Conservation (phyloP, 2,329 filamentous ascomycete genomes). For the Lachnellula hyalina region DNA sequence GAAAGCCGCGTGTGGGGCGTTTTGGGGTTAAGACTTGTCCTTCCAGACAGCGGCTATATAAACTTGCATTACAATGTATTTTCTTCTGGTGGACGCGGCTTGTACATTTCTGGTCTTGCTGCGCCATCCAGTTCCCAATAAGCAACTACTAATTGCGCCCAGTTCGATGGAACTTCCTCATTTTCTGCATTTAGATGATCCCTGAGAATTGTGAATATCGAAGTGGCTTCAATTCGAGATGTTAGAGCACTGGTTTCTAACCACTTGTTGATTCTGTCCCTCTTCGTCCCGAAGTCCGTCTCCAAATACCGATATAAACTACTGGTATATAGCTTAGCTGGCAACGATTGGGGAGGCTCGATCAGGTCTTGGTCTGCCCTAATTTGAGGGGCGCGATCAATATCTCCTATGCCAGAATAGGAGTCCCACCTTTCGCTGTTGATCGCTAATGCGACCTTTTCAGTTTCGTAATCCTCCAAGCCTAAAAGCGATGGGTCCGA, state of each 20-base stretch:
- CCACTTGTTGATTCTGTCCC: slow-evolving; percentile 24
- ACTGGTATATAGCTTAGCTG: slow-evolving; percentile 1
- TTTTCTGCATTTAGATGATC: slow-evolving; percentile 13
- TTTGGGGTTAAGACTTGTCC: too few relatives aligned
- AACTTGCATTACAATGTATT: neutral
- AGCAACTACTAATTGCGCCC: slow-evolving; percentile 22
- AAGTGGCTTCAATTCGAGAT: slow-evolving; percentile 17
- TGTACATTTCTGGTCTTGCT: neutral
- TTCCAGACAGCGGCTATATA: too few relatives aligned
- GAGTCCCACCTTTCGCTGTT: slow-evolving; percentile 1
- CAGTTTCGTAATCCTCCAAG: neutral
- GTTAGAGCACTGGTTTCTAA: slow-evolving; percentile 13
- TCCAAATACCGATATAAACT: slow-evolving; percentile 14
- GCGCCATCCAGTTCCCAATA: slow-evolving; percentile 18
- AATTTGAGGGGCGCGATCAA: neutral
- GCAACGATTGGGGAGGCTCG: neutral
- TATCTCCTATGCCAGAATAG: slow-evolving; percentile 12
- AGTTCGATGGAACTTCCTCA: slow-evolving; percentile 17
- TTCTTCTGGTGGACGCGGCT: neutral
- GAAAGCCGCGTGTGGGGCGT: too few relatives aligned
- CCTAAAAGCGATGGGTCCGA: neutral
- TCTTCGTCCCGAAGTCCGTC: slow-evolving; percentile 17
- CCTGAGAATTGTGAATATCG: slow-evolving; percentile 13
- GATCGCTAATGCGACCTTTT: neutral
- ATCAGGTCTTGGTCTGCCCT: neutral